phyloP scores from a whole-genome alignment of 2,329 filamentous ascomycete species.

The Arthrobotrys conoides region DNA sequence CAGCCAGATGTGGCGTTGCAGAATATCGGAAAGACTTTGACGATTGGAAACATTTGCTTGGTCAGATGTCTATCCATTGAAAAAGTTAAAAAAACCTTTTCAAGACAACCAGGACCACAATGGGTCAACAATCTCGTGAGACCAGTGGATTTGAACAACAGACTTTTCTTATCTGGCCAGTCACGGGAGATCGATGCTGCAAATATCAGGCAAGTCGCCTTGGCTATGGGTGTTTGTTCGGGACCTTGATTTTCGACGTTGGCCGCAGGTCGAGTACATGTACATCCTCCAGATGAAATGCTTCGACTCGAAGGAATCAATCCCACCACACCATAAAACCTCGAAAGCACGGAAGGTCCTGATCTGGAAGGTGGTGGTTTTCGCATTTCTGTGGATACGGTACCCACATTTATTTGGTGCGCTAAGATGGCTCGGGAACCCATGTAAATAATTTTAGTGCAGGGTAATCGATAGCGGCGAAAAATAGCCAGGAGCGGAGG shows the following conservation, averaged over 20 bases:
- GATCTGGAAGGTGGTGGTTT: constrained; percentile 56
- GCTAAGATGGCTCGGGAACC: constrained; percentile 46
- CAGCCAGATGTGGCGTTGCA: constrained; percentile 12
- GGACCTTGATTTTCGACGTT: constrained; percentile 7
- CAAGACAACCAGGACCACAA: constrained; percentile 24
- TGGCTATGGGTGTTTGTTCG: constrained; percentile 6
- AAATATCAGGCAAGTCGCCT: constrained; percentile 30
- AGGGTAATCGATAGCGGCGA: constrained; percentile 56
- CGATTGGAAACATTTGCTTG: background rate
- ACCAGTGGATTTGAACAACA: background rate
- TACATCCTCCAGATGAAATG: background rate
- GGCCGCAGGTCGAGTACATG: background rate
- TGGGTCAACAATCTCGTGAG: constrained; percentile 47
- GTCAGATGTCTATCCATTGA: constrained; percentile 21
- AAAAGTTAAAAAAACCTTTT: constrained; percentile 17
- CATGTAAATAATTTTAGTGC: constrained; percentile 40
- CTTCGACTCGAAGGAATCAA: constrained; percentile 6
- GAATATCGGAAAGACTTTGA: constrained; percentile 16
- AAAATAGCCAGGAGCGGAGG: constrained; percentile 57
- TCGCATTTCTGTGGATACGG: constrained; percentile 36
- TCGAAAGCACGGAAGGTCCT: constrained; percentile 40
- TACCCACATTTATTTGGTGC: constrained; percentile 19
- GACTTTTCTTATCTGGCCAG: constrained; percentile 35
- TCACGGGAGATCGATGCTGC: constrained; percentile 19
- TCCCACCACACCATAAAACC: constrained; percentile 36